Percentiles rank a stretch among this genome's conserved stretches.
Evolutionary conservation across 768 basidiomycete genomes (phyloP).

Genomic region (Neoboletus magnificus): DNA sequence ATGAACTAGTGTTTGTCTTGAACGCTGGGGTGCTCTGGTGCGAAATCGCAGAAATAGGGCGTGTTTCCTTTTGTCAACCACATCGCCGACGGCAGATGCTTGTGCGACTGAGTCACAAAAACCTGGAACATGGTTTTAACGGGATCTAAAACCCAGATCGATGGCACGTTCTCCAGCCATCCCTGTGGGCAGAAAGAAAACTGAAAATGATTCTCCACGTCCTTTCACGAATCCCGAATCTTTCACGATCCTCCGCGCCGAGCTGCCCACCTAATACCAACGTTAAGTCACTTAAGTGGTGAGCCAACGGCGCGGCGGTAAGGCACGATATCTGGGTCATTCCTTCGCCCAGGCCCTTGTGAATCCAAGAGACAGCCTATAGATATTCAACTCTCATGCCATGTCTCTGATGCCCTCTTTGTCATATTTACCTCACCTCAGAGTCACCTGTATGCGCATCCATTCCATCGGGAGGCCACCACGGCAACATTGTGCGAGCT

Average conservation of each 20-base stretch:
- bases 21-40: background rate
- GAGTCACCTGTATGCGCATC: background rate
- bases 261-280: background rate
- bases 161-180: background rate
- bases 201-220: background rate
- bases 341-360: background rate
- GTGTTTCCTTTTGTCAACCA: background rate
- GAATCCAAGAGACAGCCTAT: background rate
- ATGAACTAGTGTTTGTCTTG: background rate
- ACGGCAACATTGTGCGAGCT: slow-evolving; percentile 19
- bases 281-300: background rate
- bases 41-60: background rate
- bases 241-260: background rate
- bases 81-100: background rate
- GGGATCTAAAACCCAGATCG: background rate
- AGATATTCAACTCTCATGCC: slow-evolving; percentile 38
- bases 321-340: background rate
- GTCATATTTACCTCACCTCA: slow-evolving; percentile 29
- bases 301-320: background rate
- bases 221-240: background rate
- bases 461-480: slow-evolving; percentile 27
- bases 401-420: slow-evolving; percentile 41
- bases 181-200: slow-evolving; percentile 1
- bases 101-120: background rate
- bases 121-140: background rate